Percentiles rank a stretch among this genome's conserved stretches.
Conservation (phyloP, 2,329 filamentous ascomycete species). For the Epichloe glyceriae region DNA sequence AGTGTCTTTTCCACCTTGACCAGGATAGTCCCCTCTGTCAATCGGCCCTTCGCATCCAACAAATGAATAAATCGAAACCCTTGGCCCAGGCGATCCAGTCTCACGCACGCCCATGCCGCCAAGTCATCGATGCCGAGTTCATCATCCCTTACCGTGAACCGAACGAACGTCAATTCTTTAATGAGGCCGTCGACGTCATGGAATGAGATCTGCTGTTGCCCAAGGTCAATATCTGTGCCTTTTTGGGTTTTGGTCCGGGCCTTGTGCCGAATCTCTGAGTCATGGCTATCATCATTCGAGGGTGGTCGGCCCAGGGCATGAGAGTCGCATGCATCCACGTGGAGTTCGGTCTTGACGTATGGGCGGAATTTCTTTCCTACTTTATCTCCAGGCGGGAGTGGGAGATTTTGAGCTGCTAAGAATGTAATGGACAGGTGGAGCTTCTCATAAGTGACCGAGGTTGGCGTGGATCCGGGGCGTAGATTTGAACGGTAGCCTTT, state of each 20-base stretch:
- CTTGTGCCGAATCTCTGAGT: constrained; percentile 37
- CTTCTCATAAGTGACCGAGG: constrained; percentile 35
- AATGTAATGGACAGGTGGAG: constrained; percentile 62
- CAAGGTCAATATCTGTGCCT: constrained; percentile 51
- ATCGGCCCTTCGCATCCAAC: constrained; percentile 52
- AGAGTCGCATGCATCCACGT: constrained; percentile 55
- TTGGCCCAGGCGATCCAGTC: constrained; percentile 63
- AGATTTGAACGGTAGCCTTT: constrained; percentile 19
- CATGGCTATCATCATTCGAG: constrained; percentile 26
- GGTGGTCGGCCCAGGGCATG: constrained; percentile 20
- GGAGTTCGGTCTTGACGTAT: constrained; percentile 73
- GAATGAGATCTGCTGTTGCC: constrained; percentile 45
- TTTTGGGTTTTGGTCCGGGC: constrained; percentile 43
- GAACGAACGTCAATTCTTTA: constrained; percentile 58
- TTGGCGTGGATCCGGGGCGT: constrained; percentile 11
- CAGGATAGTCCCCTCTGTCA: constrained; percentile 56
- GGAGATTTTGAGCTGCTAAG: constrained; percentile 63
- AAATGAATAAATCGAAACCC: constrained; percentile 72
- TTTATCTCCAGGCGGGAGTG: constrained; percentile 44
- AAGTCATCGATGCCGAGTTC: constrained; percentile 67
- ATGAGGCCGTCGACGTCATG: constrained; percentile 41
- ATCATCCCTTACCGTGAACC: constrained; percentile 81
- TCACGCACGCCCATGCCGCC: constrained; percentile 78
- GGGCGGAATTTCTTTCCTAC: constrained; percentile 51
- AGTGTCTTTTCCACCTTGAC: constrained; percentile 57